A percentile compares a stretch with the other conserved stretches of the same genome.
Conservation (phyloP, 2,329 filamentous ascomycete genomes). For the Orbilia javanica region DNA sequence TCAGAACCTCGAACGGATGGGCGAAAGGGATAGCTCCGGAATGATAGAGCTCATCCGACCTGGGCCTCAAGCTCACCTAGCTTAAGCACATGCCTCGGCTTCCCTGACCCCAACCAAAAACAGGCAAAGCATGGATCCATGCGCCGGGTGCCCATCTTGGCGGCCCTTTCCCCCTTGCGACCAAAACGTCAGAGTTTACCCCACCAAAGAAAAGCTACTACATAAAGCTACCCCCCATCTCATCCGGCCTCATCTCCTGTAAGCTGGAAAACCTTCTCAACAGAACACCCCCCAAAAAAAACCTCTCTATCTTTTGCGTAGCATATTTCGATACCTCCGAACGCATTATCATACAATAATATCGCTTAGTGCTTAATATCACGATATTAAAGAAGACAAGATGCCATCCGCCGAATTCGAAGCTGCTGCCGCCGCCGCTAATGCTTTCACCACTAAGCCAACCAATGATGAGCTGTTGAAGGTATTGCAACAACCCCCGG, state of each 20-base stretch:
- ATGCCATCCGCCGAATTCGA: constrained; percentile 51
- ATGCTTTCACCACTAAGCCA: constrained; percentile 46
- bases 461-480: constrained; percentile 35
- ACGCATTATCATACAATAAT: not conserved
- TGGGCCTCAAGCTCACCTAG: not conserved
- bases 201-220: not conserved
- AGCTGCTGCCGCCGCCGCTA: constrained; percentile 25
- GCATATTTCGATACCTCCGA: not conserved
- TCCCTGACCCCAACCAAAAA: constrained; percentile 7
- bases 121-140: not conserved
- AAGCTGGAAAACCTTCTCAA: not conserved
- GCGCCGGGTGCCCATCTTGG: too few relatives aligned
- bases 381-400: not conserved
- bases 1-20: not conserved
- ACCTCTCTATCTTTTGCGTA: not conserved
- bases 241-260: not conserved
- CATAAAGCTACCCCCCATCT: not conserved
- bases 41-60: constrained; percentile 18
- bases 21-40: too few relatives aligned
- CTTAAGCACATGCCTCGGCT: constrained; percentile 17
- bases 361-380: not conserved
- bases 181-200: constrained; percentile 5
- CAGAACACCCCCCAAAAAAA: not conserved
- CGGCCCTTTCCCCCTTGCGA: too few relatives aligned
- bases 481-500: constrained; percentile 10